Evolutionary conservation across 2,329 filamentous ascomycete genomes (phyloP).

Genomic region (Sporothrix euskadiensis): DNA sequence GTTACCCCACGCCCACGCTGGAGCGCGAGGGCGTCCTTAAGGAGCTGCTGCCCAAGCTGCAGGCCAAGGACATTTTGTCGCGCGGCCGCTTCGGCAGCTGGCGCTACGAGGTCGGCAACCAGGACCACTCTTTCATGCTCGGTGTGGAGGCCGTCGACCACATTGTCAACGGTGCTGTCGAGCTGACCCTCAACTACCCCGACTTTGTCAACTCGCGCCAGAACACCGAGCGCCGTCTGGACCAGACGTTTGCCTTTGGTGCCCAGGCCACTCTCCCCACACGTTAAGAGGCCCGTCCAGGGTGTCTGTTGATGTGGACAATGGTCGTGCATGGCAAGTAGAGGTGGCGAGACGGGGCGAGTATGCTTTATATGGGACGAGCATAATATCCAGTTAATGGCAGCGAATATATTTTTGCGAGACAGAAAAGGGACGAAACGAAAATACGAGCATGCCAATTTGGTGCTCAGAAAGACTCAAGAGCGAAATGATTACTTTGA

Average conservation of each 20-base stretch:
- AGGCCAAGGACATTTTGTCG: constrained; percentile 88
- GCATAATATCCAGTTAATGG: constrained; percentile 11
- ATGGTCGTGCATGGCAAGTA: constrained; percentile 6
- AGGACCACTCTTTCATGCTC: constrained; percentile 97
- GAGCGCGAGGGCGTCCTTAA: constrained; percentile 95
- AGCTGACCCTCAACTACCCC: constrained; percentile 93
- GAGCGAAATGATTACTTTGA: constrained; percentile 20
- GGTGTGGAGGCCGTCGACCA: constrained; percentile 91
- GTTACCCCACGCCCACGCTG: constrained; percentile 91
- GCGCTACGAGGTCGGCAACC: constrained; percentile 94
- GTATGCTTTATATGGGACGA: not conserved
- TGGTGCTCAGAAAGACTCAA: not conserved
- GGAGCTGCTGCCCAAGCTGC: constrained; percentile 87
- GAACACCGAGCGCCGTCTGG: constrained; percentile 66
- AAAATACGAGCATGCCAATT: not conserved
- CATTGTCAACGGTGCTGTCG: constrained; percentile 83
- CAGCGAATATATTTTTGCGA: not conserved
- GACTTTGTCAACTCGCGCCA: constrained; percentile 85
- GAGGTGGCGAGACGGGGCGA: not conserved
- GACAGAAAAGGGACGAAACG: not conserved
- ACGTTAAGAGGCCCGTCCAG: constrained; percentile 42
- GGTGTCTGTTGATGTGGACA: constrained; percentile 36
- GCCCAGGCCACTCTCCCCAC: constrained; percentile 43
- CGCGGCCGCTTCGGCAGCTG: constrained; percentile 97
- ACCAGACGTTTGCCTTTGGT: constrained; percentile 49